These are phyloP conservation scores for Marvania coccoides DNA, from an alignment of 139 green algal genomes.

Conservation along the genomic window DNA sequence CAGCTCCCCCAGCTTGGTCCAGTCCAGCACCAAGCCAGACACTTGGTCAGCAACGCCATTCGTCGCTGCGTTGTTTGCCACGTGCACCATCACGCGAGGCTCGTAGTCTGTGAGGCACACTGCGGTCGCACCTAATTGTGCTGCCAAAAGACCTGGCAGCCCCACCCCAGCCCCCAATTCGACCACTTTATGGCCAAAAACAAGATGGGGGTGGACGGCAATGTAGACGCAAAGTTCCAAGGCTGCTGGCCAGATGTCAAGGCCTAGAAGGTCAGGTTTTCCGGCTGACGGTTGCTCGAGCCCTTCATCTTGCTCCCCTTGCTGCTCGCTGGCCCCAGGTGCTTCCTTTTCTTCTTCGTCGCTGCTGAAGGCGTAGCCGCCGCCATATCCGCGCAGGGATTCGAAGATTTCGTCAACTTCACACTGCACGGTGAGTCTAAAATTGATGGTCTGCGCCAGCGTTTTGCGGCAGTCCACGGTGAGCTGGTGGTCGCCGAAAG, in stretches of 20 bases:
- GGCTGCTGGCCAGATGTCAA: constrained; percentile 7
- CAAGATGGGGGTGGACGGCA: background rate
- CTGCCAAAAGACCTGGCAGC: background rate
- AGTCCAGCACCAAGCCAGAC: background rate
- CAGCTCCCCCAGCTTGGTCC: background rate
- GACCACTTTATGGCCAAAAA: background rate
- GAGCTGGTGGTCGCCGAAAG: background rate
- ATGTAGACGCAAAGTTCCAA: constrained; percentile 1
- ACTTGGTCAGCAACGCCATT: background rate
- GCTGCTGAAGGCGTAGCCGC: background rate
- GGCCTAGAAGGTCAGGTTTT: constrained; percentile 1
- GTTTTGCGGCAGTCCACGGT: background rate
- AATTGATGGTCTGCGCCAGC: background rate
- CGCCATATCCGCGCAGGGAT: background rate
- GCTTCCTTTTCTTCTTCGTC: background rate
- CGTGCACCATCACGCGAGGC: background rate
- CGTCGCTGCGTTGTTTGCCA: background rate
- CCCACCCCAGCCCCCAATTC: constrained; percentile 5
- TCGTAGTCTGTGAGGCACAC: constrained; percentile 10
- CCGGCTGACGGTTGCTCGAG: too few species aligned
- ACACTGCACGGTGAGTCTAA: constrained; percentile 1
- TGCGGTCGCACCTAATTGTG: background rate
- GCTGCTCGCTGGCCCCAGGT: background rate
- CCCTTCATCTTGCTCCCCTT: background rate
- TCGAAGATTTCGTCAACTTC: background rate